Base-by-base conservation (phyloP, 2,329 filamentous ascomycete species). In the Penicillium sp. region DNA sequence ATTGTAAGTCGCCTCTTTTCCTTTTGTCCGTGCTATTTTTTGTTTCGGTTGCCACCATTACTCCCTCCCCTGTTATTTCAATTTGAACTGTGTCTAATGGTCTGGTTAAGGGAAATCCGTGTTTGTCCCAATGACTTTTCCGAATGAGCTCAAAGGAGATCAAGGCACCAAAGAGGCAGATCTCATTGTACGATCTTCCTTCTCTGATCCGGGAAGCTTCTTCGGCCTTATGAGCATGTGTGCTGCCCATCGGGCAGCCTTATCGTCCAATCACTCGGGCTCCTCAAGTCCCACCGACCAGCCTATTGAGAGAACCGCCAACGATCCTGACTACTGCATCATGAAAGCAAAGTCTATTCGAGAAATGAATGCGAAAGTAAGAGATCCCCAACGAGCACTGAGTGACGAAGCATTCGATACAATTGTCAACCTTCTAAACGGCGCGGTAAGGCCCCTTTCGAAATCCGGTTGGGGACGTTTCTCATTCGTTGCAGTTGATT, bases 71-170 rank as follows among this genome's bases (percentile, higher is more conserved):
- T n/a, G 7, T 22, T 43, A 35, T 25, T 36, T 51, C 11, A 11
- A 25, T 22, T 43, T 41, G 41, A 25, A 24, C 38, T 44, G 28
- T 28, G 42, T 46, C 60, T 65, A 48, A 66, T 57, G 16, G n/a
- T 9, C 33, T 48, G 36, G 13, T 51, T n/a, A 46, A 62, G 70
- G 66, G 55, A 66, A 66, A 57, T 56, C 61, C 27, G 62, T 71
- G 10, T 69, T 73, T 49, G 61, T 74, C 28, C 71, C 72, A 5
- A 67, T 70, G 61, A 74, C 71, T 1, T 74, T 73, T 46, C 66
- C 70, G 7, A 64, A 65, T 33, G 69, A 69, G 38, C 53, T 56
- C 33, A 66, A 61, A 53, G 57, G 16, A 20, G 9, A 56, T 20
- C 46, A 59, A 28, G 50, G 58, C 13, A 58, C 63, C 13, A 57